A percentile compares a stretch with the other conserved stretches of the same genome.
phyloP scores from a whole-genome alignment of 2,329 filamentous ascomycete genomes.

The Microdochium nivale region DNA sequence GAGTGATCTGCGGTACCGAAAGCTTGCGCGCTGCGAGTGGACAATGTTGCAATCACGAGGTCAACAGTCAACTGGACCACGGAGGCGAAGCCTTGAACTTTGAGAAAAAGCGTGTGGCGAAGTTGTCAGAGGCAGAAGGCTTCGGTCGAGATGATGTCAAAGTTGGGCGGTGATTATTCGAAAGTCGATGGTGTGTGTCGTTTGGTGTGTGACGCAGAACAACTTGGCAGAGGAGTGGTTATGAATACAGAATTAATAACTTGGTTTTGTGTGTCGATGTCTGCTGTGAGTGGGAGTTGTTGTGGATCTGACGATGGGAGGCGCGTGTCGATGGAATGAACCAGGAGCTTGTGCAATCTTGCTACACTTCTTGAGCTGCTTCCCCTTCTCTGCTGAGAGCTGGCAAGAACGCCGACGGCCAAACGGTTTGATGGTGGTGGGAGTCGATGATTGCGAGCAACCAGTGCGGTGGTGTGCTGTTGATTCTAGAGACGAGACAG shows the following conservation, averaged over 20 bases:
- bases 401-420: background rate
- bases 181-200: background rate
- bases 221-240: background rate
- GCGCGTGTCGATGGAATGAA: background rate
- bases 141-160: background rate
- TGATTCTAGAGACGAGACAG: background rate
- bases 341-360: background rate
- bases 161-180: background rate
- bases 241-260: background rate
- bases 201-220: background rate
- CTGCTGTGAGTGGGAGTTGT: background rate
- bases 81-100: too few relatives aligned
- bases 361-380: background rate
- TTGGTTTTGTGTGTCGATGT: background rate
- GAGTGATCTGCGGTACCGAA: background rate
- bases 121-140: too few relatives aligned
- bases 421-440: background rate
- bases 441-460: background rate
- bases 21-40: background rate
- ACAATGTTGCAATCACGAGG: background rate
- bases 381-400: background rate
- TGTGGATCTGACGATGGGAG: background rate
- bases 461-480: background rate
- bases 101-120: background rate
- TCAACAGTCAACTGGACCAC: constrained; percentile 1